Percentiles rank a stretch among this genome's conserved stretches.
phyloP scores from a whole-genome alignment of 352 stramenopile species.

The Phytophthora litchii region DNA sequence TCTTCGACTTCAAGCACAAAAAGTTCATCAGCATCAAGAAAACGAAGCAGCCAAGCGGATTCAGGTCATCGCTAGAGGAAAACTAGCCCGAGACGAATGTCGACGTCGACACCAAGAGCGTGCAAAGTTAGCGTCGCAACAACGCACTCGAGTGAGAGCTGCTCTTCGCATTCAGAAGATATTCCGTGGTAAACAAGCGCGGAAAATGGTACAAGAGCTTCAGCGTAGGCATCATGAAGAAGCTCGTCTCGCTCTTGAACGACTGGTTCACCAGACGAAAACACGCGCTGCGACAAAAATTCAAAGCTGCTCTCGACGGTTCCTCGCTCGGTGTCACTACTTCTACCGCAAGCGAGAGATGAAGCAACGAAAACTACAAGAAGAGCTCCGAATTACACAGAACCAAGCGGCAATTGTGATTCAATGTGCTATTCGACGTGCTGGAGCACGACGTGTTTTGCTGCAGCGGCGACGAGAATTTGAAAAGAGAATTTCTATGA shows the following conservation, averaged over 20 bases:
- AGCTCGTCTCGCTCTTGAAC: conserved; percentile 57
- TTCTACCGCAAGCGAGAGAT: conserved; percentile 36
- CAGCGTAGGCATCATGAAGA: conserved; percentile 49
- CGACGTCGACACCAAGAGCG: conserved; percentile 34
- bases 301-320: conserved; percentile 68
- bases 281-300: conserved; percentile 66
- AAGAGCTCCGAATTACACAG: conserved; percentile 34
- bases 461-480: conserved; percentile 64
- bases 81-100: conserved; percentile 51
- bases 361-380: conserved; percentile 25
- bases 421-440: conserved; percentile 63
- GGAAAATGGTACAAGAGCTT: conserved; percentile 38
- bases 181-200: conserved; percentile 60
- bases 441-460: conserved; percentile 46
- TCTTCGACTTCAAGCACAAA: conserved; percentile 56
- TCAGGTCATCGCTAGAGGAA: conserved; percentile 59
- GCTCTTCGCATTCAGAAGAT: conserved; percentile 72
- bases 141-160: conserved; percentile 40
- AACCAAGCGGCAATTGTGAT: conserved; percentile 70
- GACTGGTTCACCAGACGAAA: conserved; percentile 67
- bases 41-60: conserved; percentile 61
- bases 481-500: conserved; percentile 79
- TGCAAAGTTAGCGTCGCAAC: conserved; percentile 34
- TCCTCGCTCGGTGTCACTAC: conserved; percentile 51
- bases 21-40: conserved; percentile 58